Percentiles rank a stretch among this genome's conserved stretches.
Conservation (phyloP, 176 grass and related monocot genomes). For the Phyllostachys edulis region DNA sequence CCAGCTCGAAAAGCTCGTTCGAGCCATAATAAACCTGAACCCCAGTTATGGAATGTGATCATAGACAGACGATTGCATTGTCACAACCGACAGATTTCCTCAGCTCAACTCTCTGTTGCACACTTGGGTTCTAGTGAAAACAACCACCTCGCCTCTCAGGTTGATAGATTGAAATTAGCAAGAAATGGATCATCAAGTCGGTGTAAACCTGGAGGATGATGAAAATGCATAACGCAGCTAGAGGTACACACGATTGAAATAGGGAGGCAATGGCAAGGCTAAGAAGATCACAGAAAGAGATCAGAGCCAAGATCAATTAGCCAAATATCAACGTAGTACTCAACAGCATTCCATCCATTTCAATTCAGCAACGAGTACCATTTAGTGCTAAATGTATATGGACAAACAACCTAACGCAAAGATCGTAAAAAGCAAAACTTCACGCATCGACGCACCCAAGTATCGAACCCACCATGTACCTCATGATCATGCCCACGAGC, state of each 20-base stretch:
- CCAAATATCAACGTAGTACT: background rate
- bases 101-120: no score
- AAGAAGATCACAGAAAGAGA: background rate
- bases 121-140: no score
- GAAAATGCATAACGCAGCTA: background rate
- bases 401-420: background rate
- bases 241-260: no score
- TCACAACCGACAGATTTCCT: no score
- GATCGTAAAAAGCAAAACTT: background rate
- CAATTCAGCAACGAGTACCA: background rate
- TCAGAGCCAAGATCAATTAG: background rate
- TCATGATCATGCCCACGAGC: conserved; percentile 13
- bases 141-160: no score
- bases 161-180: no score
- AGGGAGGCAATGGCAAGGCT: background rate
- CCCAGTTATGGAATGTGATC: no score
- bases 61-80: no score
- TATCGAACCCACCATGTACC: background rate
- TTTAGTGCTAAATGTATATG: background rate
- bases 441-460: background rate
- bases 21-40: no score
- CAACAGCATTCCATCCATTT: background rate
- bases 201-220: no score
- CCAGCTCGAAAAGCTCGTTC: no score
- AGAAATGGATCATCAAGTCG: no score